phyloP scores from a whole-genome alignment of 306 rosid species.

The Styphnolobium japonicum region DNA sequence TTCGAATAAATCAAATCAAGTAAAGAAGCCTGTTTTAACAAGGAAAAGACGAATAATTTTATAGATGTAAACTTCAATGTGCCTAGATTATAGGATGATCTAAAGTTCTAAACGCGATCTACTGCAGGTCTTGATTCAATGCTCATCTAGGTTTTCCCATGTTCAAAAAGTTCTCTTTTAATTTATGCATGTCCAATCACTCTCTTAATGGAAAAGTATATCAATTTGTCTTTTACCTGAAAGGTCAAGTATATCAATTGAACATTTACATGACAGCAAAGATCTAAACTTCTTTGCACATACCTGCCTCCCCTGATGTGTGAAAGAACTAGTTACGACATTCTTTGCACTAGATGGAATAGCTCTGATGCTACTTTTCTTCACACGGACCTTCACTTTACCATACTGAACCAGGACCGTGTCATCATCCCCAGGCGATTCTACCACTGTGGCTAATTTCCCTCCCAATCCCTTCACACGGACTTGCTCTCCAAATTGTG shows the following conservation, averaged over 20 bases:
- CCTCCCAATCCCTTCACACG: conserved; percentile 60
- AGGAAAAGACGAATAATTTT: not conserved
- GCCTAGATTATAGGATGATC: not conserved
- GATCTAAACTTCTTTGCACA: conserved; percentile 3
- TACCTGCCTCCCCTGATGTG: conserved; percentile 62
- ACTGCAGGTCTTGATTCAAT: not conserved
- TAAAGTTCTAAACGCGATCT: not conserved
- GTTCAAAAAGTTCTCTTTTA: not conserved
- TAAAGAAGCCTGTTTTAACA: not conserved
- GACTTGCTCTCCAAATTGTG: conserved; percentile 78
- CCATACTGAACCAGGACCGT: conserved; percentile 81
- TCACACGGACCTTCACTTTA: conserved; percentile 78
- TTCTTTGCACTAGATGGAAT: conserved; percentile 44
- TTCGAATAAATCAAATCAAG: not conserved
- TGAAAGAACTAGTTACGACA: conserved; percentile 33
- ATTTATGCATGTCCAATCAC: conserved; percentile 15
- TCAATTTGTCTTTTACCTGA: not conserved
- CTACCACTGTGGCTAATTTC: conserved; percentile 78
- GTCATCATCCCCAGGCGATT: conserved; percentile 57
- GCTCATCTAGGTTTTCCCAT: conserved; percentile 5
- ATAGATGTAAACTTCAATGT: not conserved
- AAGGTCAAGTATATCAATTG: conserved; percentile 1
- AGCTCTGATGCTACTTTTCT: conserved; percentile 63
- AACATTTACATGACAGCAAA: not conserved
- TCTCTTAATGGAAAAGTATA: not conserved